Conservation (phyloP, 768 basidiomycete species). For the Russula lepida region DNA sequence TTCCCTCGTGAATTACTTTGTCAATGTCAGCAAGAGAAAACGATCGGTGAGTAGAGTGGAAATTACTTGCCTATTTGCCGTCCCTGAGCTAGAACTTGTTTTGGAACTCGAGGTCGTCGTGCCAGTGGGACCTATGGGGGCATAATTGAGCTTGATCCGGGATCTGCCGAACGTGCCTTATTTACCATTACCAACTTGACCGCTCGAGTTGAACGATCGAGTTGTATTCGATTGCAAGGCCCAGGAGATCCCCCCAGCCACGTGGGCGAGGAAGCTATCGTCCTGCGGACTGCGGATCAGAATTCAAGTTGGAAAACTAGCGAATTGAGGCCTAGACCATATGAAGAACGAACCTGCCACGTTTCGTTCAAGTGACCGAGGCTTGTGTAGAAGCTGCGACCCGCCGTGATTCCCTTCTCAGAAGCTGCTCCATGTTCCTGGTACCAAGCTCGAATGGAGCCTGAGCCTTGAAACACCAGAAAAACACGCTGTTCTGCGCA, state of each 20-base stretch:
- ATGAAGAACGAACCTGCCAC: constrained; percentile 47
- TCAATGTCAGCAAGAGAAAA: not conserved
- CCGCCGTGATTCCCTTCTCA: constrained; percentile 39
- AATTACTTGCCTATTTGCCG: not conserved
- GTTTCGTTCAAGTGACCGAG: constrained; percentile 75
- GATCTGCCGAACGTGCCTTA: not conserved
- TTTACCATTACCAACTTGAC: constrained; percentile 45
- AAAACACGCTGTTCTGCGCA: constrained; percentile 26
- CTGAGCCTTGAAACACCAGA: not conserved
- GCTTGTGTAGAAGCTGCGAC: constrained; percentile 78
- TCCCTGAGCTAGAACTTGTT: not conserved
- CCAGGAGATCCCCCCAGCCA: constrained; percentile 72
- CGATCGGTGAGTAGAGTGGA: not conserved
- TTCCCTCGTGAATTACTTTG: not conserved
- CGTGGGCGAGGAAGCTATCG: constrained; percentile 57
- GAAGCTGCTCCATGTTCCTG: constrained; percentile 68
- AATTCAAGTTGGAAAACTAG: not conserved
- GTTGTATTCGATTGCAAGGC: constrained; percentile 63
- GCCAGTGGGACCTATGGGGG: not conserved
- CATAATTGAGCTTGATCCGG: not conserved
- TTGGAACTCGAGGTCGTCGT: not conserved
- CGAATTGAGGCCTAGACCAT: not conserved
- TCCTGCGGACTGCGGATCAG: constrained; percentile 44
- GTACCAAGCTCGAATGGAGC: constrained; percentile 59
- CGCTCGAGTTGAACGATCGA: constrained; percentile 50